Evolutionary conservation across 2,329 filamentous ascomycete species (phyloP).

Genomic region (Fusarium sp.): DNA sequence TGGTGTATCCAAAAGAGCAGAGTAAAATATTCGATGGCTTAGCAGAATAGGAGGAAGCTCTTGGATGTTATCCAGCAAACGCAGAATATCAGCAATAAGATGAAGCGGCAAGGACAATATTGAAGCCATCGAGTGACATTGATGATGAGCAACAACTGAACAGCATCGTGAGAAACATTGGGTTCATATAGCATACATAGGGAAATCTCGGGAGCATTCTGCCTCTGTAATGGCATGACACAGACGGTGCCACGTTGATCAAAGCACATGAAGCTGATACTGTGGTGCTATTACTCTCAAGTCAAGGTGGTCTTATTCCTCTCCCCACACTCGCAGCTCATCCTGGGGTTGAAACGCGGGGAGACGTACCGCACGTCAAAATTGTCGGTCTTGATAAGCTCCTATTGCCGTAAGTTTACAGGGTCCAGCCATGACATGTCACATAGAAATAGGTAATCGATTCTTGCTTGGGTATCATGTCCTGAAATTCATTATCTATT

Average conservation of each 20-base stretch:
- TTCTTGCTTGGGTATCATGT: slow-evolving; percentile 1
- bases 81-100: slow-evolving; percentile 34
- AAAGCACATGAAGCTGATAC: slow-evolving; percentile 23
- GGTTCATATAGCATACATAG: neutral
- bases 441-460: neutral
- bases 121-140: slow-evolving; percentile 23
- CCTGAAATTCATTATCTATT: slow-evolving; percentile 2
- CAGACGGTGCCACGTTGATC: slow-evolving; percentile 16
- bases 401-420: neutral
- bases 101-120: slow-evolving; percentile 36
- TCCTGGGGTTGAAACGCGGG: slow-evolving; percentile 5
- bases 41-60: slow-evolving; percentile 27
- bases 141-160: neutral
- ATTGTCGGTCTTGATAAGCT: slow-evolving; percentile 4
- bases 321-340: slow-evolving; percentile 35
- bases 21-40: slow-evolving; percentile 37
- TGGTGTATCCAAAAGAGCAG: slow-evolving; percentile 31
- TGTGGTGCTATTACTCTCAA: slow-evolving; percentile 13
- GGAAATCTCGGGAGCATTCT: neutral
- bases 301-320: slow-evolving; percentile 33
- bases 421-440: neutral
- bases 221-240: slow-evolving; percentile 24
- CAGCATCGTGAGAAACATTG: neutral
- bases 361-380: neutral
- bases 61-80: slow-evolving; percentile 25